These are phyloP conservation scores for Globisporangium cystogenes DNA, from an alignment of 352 stramenopile genomes.

Conservation along the genomic window DNA sequence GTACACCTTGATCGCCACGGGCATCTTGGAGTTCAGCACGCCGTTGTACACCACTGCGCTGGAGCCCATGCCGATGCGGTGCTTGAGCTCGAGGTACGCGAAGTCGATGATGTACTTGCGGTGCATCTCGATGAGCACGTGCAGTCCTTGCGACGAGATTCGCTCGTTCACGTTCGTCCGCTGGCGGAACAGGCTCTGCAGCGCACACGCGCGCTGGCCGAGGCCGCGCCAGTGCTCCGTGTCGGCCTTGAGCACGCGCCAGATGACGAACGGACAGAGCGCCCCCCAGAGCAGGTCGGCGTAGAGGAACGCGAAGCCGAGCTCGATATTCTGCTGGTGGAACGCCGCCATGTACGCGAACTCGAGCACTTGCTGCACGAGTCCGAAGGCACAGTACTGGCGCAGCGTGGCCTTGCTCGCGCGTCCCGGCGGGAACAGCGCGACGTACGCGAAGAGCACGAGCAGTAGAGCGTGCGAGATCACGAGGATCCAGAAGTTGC, in stretches of 20 bases:
- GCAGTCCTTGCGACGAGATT: conserved; percentile 36
- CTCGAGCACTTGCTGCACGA: neutral
- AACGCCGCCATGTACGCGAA: conserved; percentile 21
- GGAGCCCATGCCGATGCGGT: conserved; percentile 31
- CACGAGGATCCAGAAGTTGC: conserved; percentile 9
- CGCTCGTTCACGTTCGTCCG: conserved; percentile 26
- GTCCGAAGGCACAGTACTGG: conserved; percentile 20
- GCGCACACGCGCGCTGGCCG: conserved; percentile 37
- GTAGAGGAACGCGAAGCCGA: conserved; percentile 18
- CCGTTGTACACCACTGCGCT: conserved; percentile 44
- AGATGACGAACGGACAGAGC: conserved; percentile 44
- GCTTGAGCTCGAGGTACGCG: conserved; percentile 30
- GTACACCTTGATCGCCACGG: conserved; percentile 59
- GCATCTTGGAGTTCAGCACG: conserved; percentile 21
- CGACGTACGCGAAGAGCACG: conserved; percentile 9
- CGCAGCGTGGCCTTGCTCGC: conserved; percentile 16
- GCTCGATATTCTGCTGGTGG: conserved; percentile 7
- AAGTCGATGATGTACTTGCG: conserved; percentile 55
- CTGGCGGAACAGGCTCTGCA: conserved; percentile 22
- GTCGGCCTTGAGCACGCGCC: conserved; percentile 69
- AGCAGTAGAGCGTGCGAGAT: conserved; percentile 6
- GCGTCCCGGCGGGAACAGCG: conserved; percentile 1
- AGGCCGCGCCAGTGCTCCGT: conserved; percentile 73
- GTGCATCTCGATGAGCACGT: conserved; percentile 42
- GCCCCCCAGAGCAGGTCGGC: conserved; percentile 19